Percentiles rank a stretch among this genome's conserved stretches.
These are phyloP conservation scores for Penicillium longicatenatum DNA, from an alignment of 495 filamentous ascomycete species.

Conservation along the genomic window DNA sequence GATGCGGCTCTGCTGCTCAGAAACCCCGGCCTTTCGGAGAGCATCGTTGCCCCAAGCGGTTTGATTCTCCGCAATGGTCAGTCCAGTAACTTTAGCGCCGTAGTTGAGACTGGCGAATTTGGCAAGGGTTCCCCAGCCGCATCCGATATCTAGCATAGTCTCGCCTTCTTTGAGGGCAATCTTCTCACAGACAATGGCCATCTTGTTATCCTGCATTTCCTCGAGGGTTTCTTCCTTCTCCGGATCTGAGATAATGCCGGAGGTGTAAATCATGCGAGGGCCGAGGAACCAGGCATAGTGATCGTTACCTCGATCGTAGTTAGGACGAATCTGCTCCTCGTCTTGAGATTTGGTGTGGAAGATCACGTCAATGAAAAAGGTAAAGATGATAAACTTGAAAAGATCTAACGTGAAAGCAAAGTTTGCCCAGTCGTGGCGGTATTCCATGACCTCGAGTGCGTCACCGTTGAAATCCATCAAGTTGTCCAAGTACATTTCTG, in stretches of 20 bases:
- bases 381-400: slow-evolving; percentile 70
- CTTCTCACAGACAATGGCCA: slow-evolving; percentile 84
- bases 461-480: slow-evolving; percentile 68
- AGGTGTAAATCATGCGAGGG: slow-evolving; percentile 89
- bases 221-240: slow-evolving; percentile 77
- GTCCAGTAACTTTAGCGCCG: slow-evolving; percentile 73
- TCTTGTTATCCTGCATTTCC: slow-evolving; percentile 87
- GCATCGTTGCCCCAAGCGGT: slow-evolving; percentile 70
- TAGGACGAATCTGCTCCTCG: slow-evolving; percentile 84
- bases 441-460: slow-evolving; percentile 60
- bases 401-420: slow-evolving; percentile 74
- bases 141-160: slow-evolving; percentile 77
- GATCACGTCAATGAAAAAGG: slow-evolving; percentile 73
- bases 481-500: slow-evolving; percentile 67
- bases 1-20: slow-evolving; percentile 60
- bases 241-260: slow-evolving; percentile 76
- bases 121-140: slow-evolving; percentile 85
- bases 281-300: slow-evolving; percentile 90
- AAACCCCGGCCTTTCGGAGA: slow-evolving; percentile 55
- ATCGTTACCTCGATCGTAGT: slow-evolving; percentile 88
- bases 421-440: slow-evolving; percentile 68
- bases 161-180: slow-evolving; percentile 72
- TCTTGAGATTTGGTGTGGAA: slow-evolving; percentile 81
- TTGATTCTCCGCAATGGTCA: slow-evolving; percentile 82
- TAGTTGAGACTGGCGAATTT: slow-evolving; percentile 79